Evolutionary conservation across 192 early-diverging fungal genomes (phyloP).

Genomic region (Coemansia sp.): DNA sequence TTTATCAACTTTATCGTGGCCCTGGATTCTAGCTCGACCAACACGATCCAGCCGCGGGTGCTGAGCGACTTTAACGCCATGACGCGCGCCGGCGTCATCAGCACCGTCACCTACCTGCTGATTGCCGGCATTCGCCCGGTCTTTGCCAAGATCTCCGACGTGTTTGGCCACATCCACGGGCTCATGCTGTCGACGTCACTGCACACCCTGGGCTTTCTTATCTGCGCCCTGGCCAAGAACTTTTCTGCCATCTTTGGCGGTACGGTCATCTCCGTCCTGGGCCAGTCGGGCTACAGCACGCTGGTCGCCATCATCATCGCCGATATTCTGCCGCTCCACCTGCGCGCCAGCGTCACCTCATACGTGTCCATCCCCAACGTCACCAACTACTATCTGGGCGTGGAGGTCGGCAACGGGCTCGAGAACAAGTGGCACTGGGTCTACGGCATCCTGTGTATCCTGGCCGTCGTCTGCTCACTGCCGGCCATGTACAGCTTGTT

Average conservation of each 20-base stretch:
- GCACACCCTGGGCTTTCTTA: slow-evolving; percentile 26
- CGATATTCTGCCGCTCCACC: slow-evolving; percentile 35
- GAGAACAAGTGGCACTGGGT: slow-evolving; percentile 37
- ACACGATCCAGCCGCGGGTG: slow-evolving; percentile 24
- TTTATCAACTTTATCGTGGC: slow-evolving; percentile 38
- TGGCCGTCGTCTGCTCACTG: slow-evolving; percentile 30
- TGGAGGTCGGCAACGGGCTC: slow-evolving; percentile 28
- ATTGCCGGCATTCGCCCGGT: slow-evolving; percentile 31
- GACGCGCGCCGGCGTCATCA: slow-evolving; percentile 17
- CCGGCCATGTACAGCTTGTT: slow-evolving; percentile 19
- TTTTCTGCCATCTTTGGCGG: slow-evolving; percentile 36
- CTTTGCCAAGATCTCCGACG: slow-evolving; percentile 32
- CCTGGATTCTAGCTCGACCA: slow-evolving; percentile 29
- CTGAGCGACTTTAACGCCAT: slow-evolving; percentile 40
- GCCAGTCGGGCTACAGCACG: slow-evolving; percentile 34
- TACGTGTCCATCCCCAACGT: slow-evolving; percentile 34
- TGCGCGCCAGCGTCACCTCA: slow-evolving; percentile 25
- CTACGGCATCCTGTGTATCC: slow-evolving; percentile 30
- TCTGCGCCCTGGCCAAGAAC: slow-evolving; percentile 22
- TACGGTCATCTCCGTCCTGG: slow-evolving; percentile 36
- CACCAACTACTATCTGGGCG: slow-evolving; percentile 42
- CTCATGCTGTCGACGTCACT: slow-evolving; percentile 13
- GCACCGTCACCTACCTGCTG: slow-evolving; percentile 29
- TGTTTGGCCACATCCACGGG: slow-evolving; percentile 30
- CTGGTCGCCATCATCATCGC: slow-evolving; percentile 37